Evolutionary conservation across 345 rosid genomes (phyloP).

Genomic region (Turnera subulata): DNA sequence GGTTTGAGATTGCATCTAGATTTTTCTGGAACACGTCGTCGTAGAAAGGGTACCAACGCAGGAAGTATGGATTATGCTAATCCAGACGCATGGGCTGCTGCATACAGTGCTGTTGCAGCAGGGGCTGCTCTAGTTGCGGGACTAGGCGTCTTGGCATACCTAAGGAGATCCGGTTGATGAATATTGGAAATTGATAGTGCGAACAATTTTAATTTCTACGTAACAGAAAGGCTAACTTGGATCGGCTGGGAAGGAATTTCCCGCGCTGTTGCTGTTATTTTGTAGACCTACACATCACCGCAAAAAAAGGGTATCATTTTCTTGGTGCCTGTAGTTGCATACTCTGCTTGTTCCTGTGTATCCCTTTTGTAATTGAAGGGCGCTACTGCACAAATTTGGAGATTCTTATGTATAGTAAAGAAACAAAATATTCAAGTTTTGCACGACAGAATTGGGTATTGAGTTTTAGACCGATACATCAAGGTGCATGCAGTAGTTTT

Average conservation of each 20-base stretch:
- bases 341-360: too few relatives aligned
- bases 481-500: too few relatives aligned
- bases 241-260: conserved; percentile 1
- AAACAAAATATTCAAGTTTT: too few relatives aligned
- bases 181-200: neutral
- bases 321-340: too few relatives aligned
- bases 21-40: conserved; percentile 43
- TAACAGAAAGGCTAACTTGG: conserved; percentile 7
- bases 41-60: conserved; percentile 37
- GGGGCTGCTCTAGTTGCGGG: conserved; percentile 94
- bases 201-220: neutral
- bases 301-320: too few relatives aligned
- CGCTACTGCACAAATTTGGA: too few relatives aligned
- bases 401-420: too few relatives aligned
- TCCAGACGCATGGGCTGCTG: conserved; percentile 82
- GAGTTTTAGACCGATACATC: too few relatives aligned
- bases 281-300: too few relatives aligned
- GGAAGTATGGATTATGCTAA: conserved; percentile 55
- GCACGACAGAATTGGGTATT: too few relatives aligned
- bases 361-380: too few relatives aligned
- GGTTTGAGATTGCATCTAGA: conserved; percentile 89
- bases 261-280: too few relatives aligned
- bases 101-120: conserved; percentile 83
- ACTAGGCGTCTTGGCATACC: conserved; percentile 75
- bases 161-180: conserved; percentile 53